Percentiles rank a stretch among this genome's conserved stretches.
These are phyloP conservation scores for Luzula sylvatica DNA, from an alignment of 176 grass and related monocot genomes.

Conservation along the genomic window DNA sequence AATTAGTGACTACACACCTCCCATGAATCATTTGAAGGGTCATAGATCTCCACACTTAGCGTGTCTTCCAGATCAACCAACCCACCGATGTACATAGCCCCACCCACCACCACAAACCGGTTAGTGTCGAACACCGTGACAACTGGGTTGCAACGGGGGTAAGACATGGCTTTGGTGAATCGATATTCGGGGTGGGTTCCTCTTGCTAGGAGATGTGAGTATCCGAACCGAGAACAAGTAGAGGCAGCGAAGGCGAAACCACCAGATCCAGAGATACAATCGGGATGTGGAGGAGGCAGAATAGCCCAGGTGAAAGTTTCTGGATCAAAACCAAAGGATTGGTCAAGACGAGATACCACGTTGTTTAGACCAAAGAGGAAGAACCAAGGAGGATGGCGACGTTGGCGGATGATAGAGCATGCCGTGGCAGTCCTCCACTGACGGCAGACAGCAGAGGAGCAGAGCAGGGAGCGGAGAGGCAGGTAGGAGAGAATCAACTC, in stretches of 20 bases:
- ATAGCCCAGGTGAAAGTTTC: slow-evolving; percentile 17
- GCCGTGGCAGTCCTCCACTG: slow-evolving; percentile 22
- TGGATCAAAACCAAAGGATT: slow-evolving; percentile 38
- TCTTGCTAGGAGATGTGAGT: slow-evolving; percentile 21
- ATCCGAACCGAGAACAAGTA: slow-evolving; percentile 26
- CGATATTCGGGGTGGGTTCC: not conserved
- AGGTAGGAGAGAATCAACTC: slow-evolving; percentile 43
- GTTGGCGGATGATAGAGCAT: slow-evolving; percentile 10
- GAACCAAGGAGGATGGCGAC: slow-evolving; percentile 29
- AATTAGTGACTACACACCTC: not conserved
- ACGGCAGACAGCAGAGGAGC: slow-evolving; percentile 30
- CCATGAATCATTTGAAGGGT: slow-evolving; percentile 1
- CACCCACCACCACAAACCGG: slow-evolving; percentile 29
- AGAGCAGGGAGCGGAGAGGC: slow-evolving; percentile 31
- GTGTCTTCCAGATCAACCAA: slow-evolving; percentile 42
- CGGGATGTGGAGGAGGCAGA: slow-evolving; percentile 22
- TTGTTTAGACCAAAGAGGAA: slow-evolving; percentile 41
- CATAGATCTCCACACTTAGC: slow-evolving; percentile 35
- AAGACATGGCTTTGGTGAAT: slow-evolving; percentile 25
- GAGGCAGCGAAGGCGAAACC: slow-evolving; percentile 31
- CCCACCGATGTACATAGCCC: slow-evolving; percentile 30
- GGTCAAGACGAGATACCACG: slow-evolving; percentile 23
- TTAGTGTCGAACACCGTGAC: slow-evolving; percentile 17
- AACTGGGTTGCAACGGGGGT: slow-evolving; percentile 36
- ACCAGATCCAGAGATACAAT: slow-evolving; percentile 37